phyloP scores from a whole-genome alignment of 106 monocot species.

The Acanthochlamys bracteata region DNA sequence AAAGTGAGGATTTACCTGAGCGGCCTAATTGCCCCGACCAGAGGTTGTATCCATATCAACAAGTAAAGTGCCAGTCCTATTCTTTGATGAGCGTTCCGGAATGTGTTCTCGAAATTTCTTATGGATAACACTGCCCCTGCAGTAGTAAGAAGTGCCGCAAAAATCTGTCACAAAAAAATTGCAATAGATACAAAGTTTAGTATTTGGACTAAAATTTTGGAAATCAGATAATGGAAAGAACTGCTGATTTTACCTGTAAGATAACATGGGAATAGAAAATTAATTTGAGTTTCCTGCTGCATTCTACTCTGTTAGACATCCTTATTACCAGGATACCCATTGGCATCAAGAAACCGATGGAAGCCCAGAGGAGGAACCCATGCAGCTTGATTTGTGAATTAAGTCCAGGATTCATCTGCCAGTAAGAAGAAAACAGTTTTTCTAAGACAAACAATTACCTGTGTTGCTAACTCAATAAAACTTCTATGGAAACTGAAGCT shows the following conservation, averaged over 20 bases:
- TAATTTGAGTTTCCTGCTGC: constrained; percentile 24
- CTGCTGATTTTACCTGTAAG: constrained; percentile 38
- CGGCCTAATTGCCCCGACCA: constrained; percentile 55
- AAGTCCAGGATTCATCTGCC: constrained; percentile 38
- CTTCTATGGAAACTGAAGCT: no score
- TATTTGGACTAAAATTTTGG: neutral
- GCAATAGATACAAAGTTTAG: neutral
- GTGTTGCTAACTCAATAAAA: no score
- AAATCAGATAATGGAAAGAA: no score
- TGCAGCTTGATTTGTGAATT: constrained; percentile 53
- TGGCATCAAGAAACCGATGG: constrained; percentile 70
- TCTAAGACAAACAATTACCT: no score
- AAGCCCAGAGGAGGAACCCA: constrained; percentile 72
- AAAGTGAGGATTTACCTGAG: constrained; percentile 31
- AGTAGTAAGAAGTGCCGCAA: constrained; percentile 43
- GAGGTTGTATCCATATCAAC: constrained; percentile 47
- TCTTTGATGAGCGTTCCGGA: constrained; percentile 70
- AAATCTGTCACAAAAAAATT: constrained; percentile 18
- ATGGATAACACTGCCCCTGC: constrained; percentile 45
- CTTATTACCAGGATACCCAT: constrained; percentile 59
- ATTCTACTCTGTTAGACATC: constrained; percentile 29
- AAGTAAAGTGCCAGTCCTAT: constrained; percentile 60
- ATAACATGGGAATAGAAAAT: constrained; percentile 64
- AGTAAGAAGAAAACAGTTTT: neutral
- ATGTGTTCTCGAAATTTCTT: constrained; percentile 65